These are phyloP conservation scores for Fragaria vesca DNA, from an alignment of 306 rosid genomes.

Conservation along the genomic window DNA sequence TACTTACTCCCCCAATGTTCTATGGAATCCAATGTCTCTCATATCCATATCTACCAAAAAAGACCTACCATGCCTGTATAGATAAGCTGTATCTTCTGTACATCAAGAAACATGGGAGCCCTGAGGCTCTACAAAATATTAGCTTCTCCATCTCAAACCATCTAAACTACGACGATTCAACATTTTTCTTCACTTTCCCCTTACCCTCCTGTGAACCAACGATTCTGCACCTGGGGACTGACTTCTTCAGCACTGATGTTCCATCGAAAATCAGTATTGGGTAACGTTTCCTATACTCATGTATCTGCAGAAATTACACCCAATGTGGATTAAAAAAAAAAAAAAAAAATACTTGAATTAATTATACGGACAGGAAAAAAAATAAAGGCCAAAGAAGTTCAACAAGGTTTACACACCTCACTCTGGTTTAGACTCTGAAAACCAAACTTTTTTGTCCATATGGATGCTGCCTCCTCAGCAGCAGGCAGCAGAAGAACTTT, in stretches of 20 bases:
- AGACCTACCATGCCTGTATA: conserved; percentile 29
- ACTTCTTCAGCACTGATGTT: conserved; percentile 50
- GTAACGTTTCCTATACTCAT: conserved; percentile 46
- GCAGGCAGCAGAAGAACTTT: conserved; percentile 66
- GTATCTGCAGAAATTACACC: conserved; percentile 36
- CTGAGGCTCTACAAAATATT: conserved; percentile 32
- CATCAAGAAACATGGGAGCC: conserved; percentile 39
- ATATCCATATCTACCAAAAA: conserved; percentile 30
- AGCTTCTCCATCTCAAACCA: conserved; percentile 17
- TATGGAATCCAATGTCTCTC: conserved; percentile 18
- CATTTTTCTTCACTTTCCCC: not conserved
- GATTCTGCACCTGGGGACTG: conserved; percentile 26
- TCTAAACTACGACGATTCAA: not conserved
- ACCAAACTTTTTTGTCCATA: conserved; percentile 72
- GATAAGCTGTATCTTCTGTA: conserved; percentile 39
- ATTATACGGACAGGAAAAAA: not conserved
- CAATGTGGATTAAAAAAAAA: not conserved
- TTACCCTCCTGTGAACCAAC: conserved; percentile 1
- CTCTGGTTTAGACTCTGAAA: conserved; percentile 43
- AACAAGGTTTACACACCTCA: conserved; percentile 37
- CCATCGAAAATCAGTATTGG: conserved; percentile 86
- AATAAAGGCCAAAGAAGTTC: not conserved
- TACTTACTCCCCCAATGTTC: conserved; percentile 14
- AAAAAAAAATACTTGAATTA: not conserved
- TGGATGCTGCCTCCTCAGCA: conserved; percentile 60